Conservation (phyloP, 176 grass and related monocot genomes). For the Aegilops umbellulata region DNA sequence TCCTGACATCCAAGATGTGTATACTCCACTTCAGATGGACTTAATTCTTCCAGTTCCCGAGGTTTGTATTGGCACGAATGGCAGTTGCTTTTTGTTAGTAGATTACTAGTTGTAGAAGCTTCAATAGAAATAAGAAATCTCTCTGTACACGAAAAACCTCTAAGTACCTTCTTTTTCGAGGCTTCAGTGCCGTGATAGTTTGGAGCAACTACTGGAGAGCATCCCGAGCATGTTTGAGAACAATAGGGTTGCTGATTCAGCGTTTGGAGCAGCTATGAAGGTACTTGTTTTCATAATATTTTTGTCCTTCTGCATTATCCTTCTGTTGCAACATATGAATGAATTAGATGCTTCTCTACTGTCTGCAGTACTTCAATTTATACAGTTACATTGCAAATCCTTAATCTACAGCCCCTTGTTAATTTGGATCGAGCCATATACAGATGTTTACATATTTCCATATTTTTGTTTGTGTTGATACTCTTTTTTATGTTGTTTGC, state of each 20-base stretch:
- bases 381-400: conserved; percentile 1
- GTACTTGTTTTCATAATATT: conserved; percentile 44
- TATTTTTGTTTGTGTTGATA: conserved; percentile 14
- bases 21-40: conserved; percentile 74
- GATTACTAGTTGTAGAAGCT: background rate
- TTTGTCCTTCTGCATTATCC: background rate
- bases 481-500: conserved; percentile 27
- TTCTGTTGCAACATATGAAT: background rate
- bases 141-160: conserved; percentile 15
- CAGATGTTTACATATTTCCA: background rate
- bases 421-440: background rate
- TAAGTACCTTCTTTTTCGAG: conserved; percentile 33
- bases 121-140: conserved; percentile 25
- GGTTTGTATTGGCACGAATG: conserved; percentile 46
- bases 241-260: conserved; percentile 74
- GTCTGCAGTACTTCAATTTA: background rate
- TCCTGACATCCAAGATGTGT: conserved; percentile 84
- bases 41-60: conserved; percentile 72
- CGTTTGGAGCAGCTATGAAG: conserved; percentile 90
- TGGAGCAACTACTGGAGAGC: conserved; percentile 71
- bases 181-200: conserved; percentile 53
- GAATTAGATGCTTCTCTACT: background rate
- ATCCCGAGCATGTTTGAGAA: conserved; percentile 80
- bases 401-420: background rate
- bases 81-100: background rate